Evolutionary conservation across 805 yeast species (phyloP), one percentile per base, ranked within the genome.

Genomic region (Peterozyma xylosa): DNA sequence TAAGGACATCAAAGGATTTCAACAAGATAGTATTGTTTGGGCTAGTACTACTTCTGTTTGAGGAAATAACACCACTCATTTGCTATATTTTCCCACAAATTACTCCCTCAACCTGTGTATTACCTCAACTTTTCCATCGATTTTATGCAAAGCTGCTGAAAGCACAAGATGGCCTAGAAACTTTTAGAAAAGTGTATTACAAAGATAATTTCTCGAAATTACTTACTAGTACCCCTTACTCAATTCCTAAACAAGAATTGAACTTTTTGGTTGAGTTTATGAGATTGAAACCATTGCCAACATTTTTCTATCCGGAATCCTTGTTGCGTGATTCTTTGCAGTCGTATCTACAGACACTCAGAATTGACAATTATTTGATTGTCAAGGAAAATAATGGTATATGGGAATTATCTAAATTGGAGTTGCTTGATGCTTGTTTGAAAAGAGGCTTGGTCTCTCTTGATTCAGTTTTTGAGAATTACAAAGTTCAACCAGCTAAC

Each of bases 21-120:
- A 47, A 53, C 30, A 78, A 76, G 54, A 60, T 82, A 27, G 87
- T 87, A 3, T 29, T 69, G n/a, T 82, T 82, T 63, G 82, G 73
- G 1, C 52, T 74, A 1, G 51, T 80, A 1, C 72, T 78, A 47
- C 58, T 71, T n/a, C 52, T 79, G 1, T 71, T 77, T 47, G 76
- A 77, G 55, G 88, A 82, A 51, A 50, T 66, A 40, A 77, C 85
- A 0, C 76, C 85, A 1, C 39, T 75, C 0, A 47, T 81, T 6
- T 71, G 82, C 46, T 70, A 67, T 43, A 47, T 64, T 1, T 60
- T 79, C 39, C 88, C 89, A 0, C 68, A 68, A 35, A 51, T 81
- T 11, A 69, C 82, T 3, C 89, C 87, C 0, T 71, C 71, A 47
- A 81, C 86, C 0, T 81, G 87, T 58, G 63, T 73, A 6, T 57